phyloP scores from a whole-genome alignment of 495 filamentous ascomycete species.

The Talaromyces stipitatus region DNA sequence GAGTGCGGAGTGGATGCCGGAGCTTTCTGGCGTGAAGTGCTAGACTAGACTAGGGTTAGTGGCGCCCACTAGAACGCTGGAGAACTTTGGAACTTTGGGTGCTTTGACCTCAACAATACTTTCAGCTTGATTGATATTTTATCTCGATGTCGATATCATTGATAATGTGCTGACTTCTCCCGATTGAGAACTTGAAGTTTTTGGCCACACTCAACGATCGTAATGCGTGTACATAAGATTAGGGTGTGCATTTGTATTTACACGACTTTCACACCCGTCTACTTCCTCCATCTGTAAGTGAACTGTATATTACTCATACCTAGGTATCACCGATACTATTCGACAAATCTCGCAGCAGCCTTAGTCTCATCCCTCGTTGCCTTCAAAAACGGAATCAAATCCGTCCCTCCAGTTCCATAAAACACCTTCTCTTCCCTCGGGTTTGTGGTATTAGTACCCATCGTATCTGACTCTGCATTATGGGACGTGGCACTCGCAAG shows the following conservation, averaged over 20 bases:
- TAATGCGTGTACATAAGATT: too few relatives aligned
- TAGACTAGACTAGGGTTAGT: neutral
- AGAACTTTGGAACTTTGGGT: neutral
- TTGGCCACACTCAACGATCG: too few relatives aligned
- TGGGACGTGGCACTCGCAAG: slow-evolving; percentile 41
- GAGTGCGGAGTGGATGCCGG: slow-evolving; percentile 3
- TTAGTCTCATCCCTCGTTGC: slow-evolving; percentile 83
- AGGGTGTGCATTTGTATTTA: too few relatives aligned
- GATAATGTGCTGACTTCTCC: too few relatives aligned
- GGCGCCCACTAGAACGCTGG: neutral
- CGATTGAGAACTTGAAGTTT: too few relatives aligned
- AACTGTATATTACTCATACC: too few relatives aligned
- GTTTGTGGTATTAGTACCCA: slow-evolving; percentile 25
- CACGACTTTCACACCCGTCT: too few relatives aligned
- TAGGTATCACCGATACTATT: slow-evolving; percentile 1
- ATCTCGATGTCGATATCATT: too few relatives aligned
- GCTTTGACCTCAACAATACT: too few relatives aligned
- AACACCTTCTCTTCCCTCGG: slow-evolving; percentile 26
- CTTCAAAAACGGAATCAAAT: slow-evolving; percentile 84
- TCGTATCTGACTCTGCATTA: slow-evolving; percentile 3
- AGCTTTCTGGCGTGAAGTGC: neutral
- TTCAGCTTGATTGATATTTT: too few relatives aligned
- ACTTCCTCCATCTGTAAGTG: too few relatives aligned
- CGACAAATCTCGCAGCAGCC: slow-evolving; percentile 18
- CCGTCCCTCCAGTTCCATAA: slow-evolving; percentile 84